Evolutionary conservation across 2,329 filamentous ascomycete species (phyloP).

Genomic region (Stachybotrys elegans): DNA sequence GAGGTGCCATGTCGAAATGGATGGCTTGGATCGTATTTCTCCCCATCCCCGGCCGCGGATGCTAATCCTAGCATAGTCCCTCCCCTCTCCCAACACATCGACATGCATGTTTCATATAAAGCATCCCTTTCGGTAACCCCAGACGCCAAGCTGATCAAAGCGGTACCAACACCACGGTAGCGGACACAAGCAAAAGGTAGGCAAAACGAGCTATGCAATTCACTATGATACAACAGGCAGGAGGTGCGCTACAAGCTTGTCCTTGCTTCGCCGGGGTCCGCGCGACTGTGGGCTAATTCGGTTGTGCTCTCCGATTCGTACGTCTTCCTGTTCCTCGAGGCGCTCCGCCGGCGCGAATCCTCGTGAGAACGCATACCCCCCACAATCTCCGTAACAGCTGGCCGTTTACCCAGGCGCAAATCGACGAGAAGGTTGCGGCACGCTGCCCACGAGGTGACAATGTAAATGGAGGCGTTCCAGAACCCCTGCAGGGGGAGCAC

Average conservation of each 20-base stretch:
- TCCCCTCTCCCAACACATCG: too few species aligned
- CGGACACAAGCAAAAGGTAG: too few species aligned
- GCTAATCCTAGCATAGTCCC: too few species aligned
- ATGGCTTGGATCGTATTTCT: too few species aligned
- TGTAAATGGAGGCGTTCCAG: conserved; percentile 79
- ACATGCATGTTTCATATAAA: too few species aligned
- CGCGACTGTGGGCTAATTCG: not conserved
- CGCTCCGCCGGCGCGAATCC: conserved; percentile 2
- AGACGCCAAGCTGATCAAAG: too few species aligned
- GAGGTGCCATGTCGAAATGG: too few species aligned
- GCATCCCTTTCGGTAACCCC: too few species aligned
- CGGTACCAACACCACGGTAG: too few species aligned
- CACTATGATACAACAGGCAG: too few species aligned
- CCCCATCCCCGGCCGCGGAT: too few species aligned
- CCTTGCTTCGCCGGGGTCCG: not conserved
- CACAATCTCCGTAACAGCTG: conserved; percentile 28
- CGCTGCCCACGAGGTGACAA: conserved; percentile 62
- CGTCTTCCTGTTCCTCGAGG: not conserved
- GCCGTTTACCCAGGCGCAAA: conserved; percentile 21
- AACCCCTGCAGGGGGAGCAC: conserved; percentile 79
- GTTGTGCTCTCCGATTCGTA: conserved; percentile 2
- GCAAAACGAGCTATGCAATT: too few species aligned
- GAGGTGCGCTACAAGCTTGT: not conserved
- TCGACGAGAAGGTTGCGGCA: conserved; percentile 45
- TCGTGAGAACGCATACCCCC: conserved; percentile 15